Evolutionary conservation across 139 green algal genomes (phyloP), one percentile per base, ranked within the genome.

Genomic region (Micractinium sp.): DNA sequence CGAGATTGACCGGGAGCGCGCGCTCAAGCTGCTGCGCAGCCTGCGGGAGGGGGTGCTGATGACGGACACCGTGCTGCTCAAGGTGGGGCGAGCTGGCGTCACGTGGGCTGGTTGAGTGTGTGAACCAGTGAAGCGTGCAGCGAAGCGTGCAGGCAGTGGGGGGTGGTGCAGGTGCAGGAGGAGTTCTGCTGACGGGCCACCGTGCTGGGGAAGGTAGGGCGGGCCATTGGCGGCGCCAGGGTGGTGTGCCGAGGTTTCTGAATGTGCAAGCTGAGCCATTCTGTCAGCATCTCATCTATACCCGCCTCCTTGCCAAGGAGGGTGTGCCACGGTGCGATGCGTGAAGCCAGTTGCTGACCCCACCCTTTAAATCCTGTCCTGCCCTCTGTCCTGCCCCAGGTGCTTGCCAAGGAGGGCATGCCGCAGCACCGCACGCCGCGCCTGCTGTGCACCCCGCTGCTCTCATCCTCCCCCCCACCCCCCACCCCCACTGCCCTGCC

Each of bases 31-130:
- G 87, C 95, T 98, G 61, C 92, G 91, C 92, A 91, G 39, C 31
- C 93, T 99, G 91, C 87, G 95, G 35, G 96, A 98, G 84, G 97
- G 97, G 29, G 95, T 99, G 81, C 71, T 91, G 53, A 95, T 98
- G 90, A 98, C 96, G 9, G 95, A 99, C 87, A 94, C 88, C 73
- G 94, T 98, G 77, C 84, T 99, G 38, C 81, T 96, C 38, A 94
- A 98, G 91, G 95, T 97, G 87, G 29, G 78, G 47, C 47, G 47
- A 56, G 5, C 47, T 16, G 9, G 9, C 47, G 9, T 56, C 47
- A 9, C 7, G n/a, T n/a, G n/a, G n/a, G n/a, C n/a, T n/a, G n/a
- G n/a, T n/a, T n/a, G n/a, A n/a, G n/a, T n/a, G n/a, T 33, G 74
- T 23, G 27, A 29, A 9, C 7, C 47, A 9, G 47, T 56, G 47